Percentiles rank a stretch among this genome's conserved stretches.
Conservation (phyloP, 2,329 filamentous ascomycete species). For the Venturiaceae sp. region DNA sequence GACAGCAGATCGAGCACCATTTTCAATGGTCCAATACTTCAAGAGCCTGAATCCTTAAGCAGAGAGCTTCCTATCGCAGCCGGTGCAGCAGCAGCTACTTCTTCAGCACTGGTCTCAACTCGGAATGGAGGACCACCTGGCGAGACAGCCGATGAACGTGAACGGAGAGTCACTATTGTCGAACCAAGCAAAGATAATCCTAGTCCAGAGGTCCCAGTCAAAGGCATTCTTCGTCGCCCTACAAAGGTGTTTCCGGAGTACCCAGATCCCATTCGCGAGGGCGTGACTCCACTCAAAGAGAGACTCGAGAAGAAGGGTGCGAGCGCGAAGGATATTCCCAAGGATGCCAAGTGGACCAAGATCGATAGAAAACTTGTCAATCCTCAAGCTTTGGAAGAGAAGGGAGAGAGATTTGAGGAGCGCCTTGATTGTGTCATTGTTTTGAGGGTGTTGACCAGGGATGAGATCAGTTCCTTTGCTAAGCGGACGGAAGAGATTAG, state of each 20-base stretch:
- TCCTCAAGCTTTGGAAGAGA: constrained; percentile 72
- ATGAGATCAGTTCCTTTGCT: constrained; percentile 84
- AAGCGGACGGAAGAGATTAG: constrained; percentile 65
- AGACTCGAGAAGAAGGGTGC: constrained; percentile 37
- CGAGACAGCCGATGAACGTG: neutral
- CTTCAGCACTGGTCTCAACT: neutral
- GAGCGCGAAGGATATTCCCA: constrained; percentile 58
- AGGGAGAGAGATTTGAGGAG: constrained; percentile 87
- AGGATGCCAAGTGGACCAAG: constrained; percentile 60
- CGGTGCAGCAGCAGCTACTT: neutral
- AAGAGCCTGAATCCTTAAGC: neutral
- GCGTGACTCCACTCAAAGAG: constrained; percentile 89
- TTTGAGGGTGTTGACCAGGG: constrained; percentile 72
- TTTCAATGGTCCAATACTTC: neutral
- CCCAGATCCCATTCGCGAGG: constrained; percentile 71
- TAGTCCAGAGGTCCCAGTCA: constrained; percentile 36
- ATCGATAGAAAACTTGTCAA: constrained; percentile 84
- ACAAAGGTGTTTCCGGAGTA: constrained; percentile 81
- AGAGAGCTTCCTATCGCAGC: neutral
- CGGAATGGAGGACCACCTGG: neutral
- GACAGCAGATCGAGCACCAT: neutral
- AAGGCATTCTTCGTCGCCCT: constrained; percentile 78
- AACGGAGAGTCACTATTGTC: constrained; percentile 45
- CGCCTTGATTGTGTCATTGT: constrained; percentile 93
- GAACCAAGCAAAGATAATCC: constrained; percentile 54